Base-by-base conservation (phyloP, 371 early-diverging fungal genomes). In the Mortierella sp. region DNA sequence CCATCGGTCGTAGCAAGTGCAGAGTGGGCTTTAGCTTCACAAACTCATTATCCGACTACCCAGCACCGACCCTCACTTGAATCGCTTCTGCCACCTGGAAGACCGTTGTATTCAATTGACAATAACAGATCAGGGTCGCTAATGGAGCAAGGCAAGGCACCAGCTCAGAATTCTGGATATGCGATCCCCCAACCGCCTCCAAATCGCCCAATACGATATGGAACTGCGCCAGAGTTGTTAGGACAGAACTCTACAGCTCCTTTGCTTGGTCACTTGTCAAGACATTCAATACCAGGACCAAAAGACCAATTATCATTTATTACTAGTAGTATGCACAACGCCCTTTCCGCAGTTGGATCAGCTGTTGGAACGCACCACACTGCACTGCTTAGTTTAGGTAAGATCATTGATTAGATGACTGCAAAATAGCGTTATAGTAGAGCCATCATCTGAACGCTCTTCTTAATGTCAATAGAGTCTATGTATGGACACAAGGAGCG, bases 351-450 rank as follows among this genome's bases (percentile, higher is more conserved):
- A 2, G 70, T 79, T 17, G 79, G 79, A 28, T 64, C 81, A 13
- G 71, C 75, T 19, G 75, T 75, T 4, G 81, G 81, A 10, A 56
- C 81, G 10, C 75, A 75, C 17, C 81, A 80, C 26, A 74, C 75
- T 17, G 71, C 71, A 19, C 29, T 64, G 9, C 75, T 80, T 4
- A 70, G 74, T 42, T 58, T 80, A 43, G 80, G 79, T 73, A 68
- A 47, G 35, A 5, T 34, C 17, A 53, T n/a, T 49, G 12, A n/a
- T 49, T 45, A 4, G 13, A 32, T 4, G 23, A 6, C 57, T 19
- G 35, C 3, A 35, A 10, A 32, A 8, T 10, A 19, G 34, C 13
- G 23, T 35, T 34, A 13, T 28, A 37, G 9, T 42, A 23, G n/a
- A 42, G 22, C 15, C 22, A 42, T 22, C 26, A 5, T n/a, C 28